These are phyloP conservation scores for Flaveria ramosissima DNA, from an alignment of 129 eudicot genomes.

Conservation along the genomic window DNA sequence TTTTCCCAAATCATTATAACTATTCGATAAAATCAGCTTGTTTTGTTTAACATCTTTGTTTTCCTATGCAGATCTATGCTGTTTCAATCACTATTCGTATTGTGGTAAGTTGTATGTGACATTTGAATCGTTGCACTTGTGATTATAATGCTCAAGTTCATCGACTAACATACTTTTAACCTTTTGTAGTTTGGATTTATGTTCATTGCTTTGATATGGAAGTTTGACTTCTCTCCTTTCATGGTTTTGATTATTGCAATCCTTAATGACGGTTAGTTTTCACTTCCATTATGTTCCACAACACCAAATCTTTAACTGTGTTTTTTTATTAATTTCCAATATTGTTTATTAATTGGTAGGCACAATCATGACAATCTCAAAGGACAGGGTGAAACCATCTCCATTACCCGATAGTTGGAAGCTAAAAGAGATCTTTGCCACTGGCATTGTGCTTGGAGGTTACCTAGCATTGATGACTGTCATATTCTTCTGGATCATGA, in stretches of 20 bases:
- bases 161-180: background rate
- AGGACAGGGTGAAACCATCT: conserved; percentile 97
- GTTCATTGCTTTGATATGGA: conserved; percentile 97
- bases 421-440: conserved; percentile 90
- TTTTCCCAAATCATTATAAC: background rate
- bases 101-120: conserved; percentile 71
- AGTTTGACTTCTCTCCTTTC: conserved; percentile 92
- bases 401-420: conserved; percentile 99
- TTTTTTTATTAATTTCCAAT: conserved; percentile 11
- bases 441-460: conserved; percentile 91
- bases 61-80: conserved; percentile 74
- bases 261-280: conserved; percentile 76
- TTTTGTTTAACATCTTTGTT: background rate
- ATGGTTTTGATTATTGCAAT: conserved; percentile 99
- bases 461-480: conserved; percentile 94
- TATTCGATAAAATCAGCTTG: background rate
- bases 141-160: background rate
- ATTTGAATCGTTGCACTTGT: background rate
- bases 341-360: conserved; percentile 41
- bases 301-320: background rate
- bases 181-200: conserved; percentile 82
- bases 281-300: background rate
- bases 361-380: conserved; percentile 96
- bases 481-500: conserved; percentile 92
- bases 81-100: conserved; percentile 98